Percentiles rank a stretch among this genome's conserved stretches.
These are phyloP conservation scores for Synchytrium microbalum DNA, from an alignment of 371 early-diverging fungal species.

Conservation along the genomic window DNA sequence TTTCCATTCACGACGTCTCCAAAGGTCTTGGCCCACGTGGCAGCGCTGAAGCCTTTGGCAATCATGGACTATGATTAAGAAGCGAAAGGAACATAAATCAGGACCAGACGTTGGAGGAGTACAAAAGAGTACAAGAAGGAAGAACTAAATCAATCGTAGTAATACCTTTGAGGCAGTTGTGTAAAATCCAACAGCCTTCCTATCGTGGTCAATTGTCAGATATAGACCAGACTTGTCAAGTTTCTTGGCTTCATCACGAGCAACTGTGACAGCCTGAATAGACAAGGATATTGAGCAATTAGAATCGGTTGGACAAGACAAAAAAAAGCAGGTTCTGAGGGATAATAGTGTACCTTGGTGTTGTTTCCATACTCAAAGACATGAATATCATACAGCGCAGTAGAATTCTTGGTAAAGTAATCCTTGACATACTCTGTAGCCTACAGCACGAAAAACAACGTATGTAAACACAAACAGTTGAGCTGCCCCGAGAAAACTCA, in stretches of 20 bases:
- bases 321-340: neutral
- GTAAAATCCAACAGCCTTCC: conserved; percentile 3
- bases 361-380: conserved; percentile 39
- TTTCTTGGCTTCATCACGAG: neutral
- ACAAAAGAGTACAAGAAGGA: neutral
- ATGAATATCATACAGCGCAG: neutral
- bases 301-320: neutral
- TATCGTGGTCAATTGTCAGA: neutral
- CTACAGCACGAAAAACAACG: no score
- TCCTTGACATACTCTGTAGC: neutral
- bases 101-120: conserved; percentile 6
- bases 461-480: no score
- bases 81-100: conserved; percentile 9
- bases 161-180: conserved; percentile 2
- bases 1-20: conserved; percentile 79
- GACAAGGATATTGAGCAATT: neutral
- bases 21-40: conserved; percentile 82
- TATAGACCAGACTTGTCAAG: neutral
- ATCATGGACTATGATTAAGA: conserved; percentile 12
- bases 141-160: neutral
- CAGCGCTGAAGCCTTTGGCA: conserved; percentile 73
- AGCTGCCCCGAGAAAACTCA: no score
- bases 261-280: neutral
- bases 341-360: conserved; percentile 23
- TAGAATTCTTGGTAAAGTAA: conserved; percentile 5